phyloP scores from a whole-genome alignment of 768 basidiomycete genomes.

The Mycena sanguinolenta region DNA sequence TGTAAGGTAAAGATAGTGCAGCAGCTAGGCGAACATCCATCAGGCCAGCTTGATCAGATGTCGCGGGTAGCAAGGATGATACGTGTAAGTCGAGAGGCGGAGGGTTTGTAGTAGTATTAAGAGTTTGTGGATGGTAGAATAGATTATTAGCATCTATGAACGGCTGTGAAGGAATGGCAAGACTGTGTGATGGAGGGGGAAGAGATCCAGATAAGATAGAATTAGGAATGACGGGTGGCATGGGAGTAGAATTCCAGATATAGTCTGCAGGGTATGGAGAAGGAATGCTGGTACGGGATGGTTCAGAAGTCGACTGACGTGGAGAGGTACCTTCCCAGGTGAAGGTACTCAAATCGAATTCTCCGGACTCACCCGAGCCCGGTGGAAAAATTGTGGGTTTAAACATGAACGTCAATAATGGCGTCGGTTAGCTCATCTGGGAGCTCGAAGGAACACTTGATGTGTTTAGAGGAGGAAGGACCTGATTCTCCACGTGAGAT shows the following conservation, averaged over 20 bases:
- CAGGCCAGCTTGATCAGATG: not conserved
- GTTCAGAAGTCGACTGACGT: not conserved
- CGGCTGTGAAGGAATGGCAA: too few relatives aligned
- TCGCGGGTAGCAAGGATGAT: not conserved
- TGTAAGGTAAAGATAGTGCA: slow-evolving; percentile 10
- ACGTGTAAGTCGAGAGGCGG: not conserved
- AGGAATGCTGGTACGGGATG: not conserved
- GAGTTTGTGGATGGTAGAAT: too few relatives aligned
- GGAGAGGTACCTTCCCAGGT: slow-evolving; percentile 15
- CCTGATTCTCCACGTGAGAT: slow-evolving; percentile 39
- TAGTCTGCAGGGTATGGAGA: too few relatives aligned
- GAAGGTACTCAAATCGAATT: not conserved
- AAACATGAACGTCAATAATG: slow-evolving; percentile 6
- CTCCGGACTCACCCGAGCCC: slow-evolving; percentile 11
- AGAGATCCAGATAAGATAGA: too few relatives aligned
- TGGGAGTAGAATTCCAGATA: too few relatives aligned
- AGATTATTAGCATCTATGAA: too few relatives aligned
- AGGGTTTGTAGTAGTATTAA: too few relatives aligned
- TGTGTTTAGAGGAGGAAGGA: not conserved
- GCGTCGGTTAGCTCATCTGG: not conserved
- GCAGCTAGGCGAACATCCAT: slow-evolving; percentile 10
- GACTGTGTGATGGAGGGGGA: too few relatives aligned
- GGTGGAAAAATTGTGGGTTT: not conserved
- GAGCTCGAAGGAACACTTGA: slow-evolving; percentile 14
- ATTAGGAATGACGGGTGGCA: too few relatives aligned